A percentile compares a stretch with the other conserved stretches of the same genome.
phyloP scores from a whole-genome alignment of 306 rosid species.

The Vigna hirtella region DNA sequence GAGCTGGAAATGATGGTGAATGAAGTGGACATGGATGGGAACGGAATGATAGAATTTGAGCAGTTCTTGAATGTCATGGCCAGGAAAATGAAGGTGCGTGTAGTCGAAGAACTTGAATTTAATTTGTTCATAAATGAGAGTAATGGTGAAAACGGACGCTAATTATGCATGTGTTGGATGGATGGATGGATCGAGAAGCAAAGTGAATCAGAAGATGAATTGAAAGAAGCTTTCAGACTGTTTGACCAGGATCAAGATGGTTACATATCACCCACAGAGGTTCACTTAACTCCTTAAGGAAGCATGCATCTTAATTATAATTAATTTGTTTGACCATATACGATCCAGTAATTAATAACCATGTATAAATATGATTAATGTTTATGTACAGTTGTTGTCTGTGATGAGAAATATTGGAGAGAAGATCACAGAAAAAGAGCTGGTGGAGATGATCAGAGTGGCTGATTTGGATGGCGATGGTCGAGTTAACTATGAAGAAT shows the following conservation, averaged over 20 bases:
- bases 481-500: slow-evolving; percentile 64
- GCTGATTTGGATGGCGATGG: slow-evolving; percentile 87
- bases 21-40: slow-evolving; percentile 61
- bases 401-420: slow-evolving; percentile 66
- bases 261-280: slow-evolving; percentile 76
- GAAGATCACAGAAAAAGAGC: slow-evolving; percentile 65
- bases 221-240: slow-evolving; percentile 66
- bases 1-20: slow-evolving; percentile 65
- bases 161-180: slow-evolving; percentile 19
- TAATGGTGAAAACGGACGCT: neutral
- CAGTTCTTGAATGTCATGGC: slow-evolving; percentile 78
- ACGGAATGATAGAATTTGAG: slow-evolving; percentile 65
- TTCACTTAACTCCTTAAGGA: slow-evolving; percentile 8
- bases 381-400: slow-evolving; percentile 53
- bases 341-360: neutral
- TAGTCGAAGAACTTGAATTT: neutral
- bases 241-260: slow-evolving; percentile 78
- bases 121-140: neutral
- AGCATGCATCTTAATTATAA: neutral
- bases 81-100: slow-evolving; percentile 61
- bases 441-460: slow-evolving; percentile 66
- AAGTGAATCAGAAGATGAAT: slow-evolving; percentile 60
- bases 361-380: neutral
- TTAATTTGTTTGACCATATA: neutral
- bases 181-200: slow-evolving; percentile 46